Conservation (phyloP, 768 basidiomycete genomes). For the Boletus rubroflammeus region DNA sequence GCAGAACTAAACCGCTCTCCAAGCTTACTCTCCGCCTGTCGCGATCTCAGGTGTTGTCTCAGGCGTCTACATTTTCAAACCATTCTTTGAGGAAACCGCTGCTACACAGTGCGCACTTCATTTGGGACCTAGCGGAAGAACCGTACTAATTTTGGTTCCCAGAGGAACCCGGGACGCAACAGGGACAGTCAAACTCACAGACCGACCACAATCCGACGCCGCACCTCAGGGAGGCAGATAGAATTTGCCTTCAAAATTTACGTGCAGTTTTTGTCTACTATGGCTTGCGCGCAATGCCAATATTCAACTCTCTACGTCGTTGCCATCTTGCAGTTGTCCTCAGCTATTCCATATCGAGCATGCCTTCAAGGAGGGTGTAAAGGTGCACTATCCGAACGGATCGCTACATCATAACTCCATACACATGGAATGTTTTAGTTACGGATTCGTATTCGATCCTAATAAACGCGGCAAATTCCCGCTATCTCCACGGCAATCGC, state of each 20-base stretch:
- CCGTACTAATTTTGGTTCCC: neutral
- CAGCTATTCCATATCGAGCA: neutral
- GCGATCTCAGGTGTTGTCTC: constrained; percentile 49
- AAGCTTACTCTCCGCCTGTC: neutral
- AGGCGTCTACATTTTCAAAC: constrained; percentile 66
- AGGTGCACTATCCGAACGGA: constrained; percentile 8
- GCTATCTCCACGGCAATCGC: constrained; percentile 29
- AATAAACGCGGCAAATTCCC: constrained; percentile 22
- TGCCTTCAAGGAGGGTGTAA: constrained; percentile 8
- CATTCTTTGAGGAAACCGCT: constrained; percentile 31
- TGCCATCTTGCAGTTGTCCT: neutral
- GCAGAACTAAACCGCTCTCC: neutral
- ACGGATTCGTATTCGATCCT: constrained; percentile 14
- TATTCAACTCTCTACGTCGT: neutral
- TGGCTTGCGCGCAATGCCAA: neutral
- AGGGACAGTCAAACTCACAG: constrained; percentile 1
- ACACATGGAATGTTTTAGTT: constrained; percentile 1
- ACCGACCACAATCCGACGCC: neutral
- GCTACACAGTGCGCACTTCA: constrained; percentile 13
- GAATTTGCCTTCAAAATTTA: neutral
- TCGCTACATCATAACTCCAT: constrained; percentile 9
- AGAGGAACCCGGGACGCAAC: constrained; percentile 11
- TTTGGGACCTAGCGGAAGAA: too few species aligned
- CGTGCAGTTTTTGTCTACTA: neutral
- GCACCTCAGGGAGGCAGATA: constrained; percentile 11